These are phyloP conservation scores for Trichaptum fuscoviolaceum DNA, from an alignment of 768 basidiomycete species.

Conservation along the genomic window DNA sequence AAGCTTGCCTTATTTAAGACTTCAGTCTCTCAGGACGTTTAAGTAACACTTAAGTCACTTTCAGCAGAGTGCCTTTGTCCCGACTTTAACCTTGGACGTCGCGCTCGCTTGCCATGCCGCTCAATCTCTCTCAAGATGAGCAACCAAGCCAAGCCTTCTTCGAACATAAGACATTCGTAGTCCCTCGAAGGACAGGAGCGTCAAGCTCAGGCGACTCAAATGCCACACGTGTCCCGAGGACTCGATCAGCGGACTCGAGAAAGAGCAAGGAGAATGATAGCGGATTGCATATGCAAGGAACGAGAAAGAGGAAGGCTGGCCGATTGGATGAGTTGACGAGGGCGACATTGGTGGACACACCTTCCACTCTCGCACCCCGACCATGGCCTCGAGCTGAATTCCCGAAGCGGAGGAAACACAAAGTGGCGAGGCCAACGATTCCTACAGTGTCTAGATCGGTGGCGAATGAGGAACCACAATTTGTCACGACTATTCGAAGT, in stretches of 20 bases:
- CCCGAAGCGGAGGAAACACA: background rate
- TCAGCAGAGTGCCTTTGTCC: background rate
- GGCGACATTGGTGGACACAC: background rate
- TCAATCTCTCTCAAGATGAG: background rate
- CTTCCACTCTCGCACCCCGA: background rate
- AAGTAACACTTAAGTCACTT: no score
- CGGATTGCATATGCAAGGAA: background rate
- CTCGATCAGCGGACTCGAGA: background rate
- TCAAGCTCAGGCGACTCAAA: background rate
- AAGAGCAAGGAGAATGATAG: constrained; percentile 4
- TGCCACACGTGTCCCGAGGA: background rate
- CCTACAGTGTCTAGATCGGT: background rate
- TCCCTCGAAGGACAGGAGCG: background rate
- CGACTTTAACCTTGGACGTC: background rate
- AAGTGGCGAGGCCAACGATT: background rate
- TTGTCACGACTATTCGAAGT: background rate
- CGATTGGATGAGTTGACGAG: background rate
- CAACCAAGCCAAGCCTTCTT: background rate
- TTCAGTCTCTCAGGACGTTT: no score
- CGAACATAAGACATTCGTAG: background rate
- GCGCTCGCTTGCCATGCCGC: background rate
- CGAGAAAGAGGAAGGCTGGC: constrained; percentile 5
- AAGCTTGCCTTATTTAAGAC: no score
- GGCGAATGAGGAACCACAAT: background rate
- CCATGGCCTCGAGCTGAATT: background rate